phyloP scores from a whole-genome alignment of 768 basidiomycete genomes.

The Agaricus bisporus region DNA sequence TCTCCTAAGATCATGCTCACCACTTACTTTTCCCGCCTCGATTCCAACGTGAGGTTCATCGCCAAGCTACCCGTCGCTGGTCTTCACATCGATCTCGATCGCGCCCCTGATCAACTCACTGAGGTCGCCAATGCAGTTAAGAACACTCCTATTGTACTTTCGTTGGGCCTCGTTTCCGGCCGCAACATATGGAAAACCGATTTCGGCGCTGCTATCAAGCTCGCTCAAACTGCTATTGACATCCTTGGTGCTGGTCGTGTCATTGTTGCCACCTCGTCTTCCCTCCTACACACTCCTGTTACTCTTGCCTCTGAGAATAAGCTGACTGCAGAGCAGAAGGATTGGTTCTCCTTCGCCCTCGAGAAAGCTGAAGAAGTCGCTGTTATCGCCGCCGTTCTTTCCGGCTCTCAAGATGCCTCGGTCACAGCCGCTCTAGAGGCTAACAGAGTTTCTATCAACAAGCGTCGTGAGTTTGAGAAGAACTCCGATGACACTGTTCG shows the following conservation, averaged over 20 bases:
- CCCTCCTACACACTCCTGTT: constrained; percentile 97
- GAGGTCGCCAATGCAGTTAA: constrained; percentile 79
- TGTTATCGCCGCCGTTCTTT: constrained; percentile 76
- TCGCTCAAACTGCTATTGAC: constrained; percentile 79
- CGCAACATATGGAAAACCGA: constrained; percentile 99
- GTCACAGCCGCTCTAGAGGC: constrained; percentile 74
- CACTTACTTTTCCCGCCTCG: constrained; percentile 96
- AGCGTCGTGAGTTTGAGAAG: constrained; percentile 91
- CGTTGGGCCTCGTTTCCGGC: constrained; percentile 94
- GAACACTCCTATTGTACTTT: constrained; percentile 72
- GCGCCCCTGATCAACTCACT: constrained; percentile 87
- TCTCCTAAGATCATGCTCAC: constrained; percentile 91
- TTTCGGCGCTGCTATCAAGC: constrained; percentile 74
- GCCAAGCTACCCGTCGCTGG: constrained; percentile 90
- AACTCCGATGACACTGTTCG: constrained; percentile 92
- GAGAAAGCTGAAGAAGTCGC: constrained; percentile 95
- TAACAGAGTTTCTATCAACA: constrained; percentile 86
- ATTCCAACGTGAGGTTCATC: constrained; percentile 81
- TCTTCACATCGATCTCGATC: constrained; percentile 95
- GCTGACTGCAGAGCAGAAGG: constrained; percentile 82
- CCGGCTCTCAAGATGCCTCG: constrained; percentile 73
- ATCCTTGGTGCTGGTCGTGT: constrained; percentile 83
- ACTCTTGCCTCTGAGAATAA: constrained; percentile 90
- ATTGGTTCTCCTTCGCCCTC: constrained; percentile 98
- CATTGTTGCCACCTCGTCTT: constrained; percentile 93